phyloP scores from a whole-genome alignment of 768 basidiomycete genomes.

The Crassisporium funariophilum region DNA sequence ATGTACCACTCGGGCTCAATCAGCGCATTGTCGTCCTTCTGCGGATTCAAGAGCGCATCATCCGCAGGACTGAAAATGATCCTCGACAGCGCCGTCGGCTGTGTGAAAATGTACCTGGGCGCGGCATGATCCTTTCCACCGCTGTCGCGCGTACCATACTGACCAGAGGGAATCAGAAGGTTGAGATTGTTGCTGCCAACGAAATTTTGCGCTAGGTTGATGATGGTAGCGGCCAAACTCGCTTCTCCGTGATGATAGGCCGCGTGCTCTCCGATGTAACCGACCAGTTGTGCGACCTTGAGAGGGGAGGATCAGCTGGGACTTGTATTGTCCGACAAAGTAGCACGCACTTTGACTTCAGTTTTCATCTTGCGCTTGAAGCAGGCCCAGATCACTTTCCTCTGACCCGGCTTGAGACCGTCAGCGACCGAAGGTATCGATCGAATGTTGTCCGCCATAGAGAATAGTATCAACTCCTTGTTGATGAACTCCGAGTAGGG shows the following conservation, averaged over 20 bases:
- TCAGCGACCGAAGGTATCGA: conserved; percentile 95
- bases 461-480: conserved; percentile 96
- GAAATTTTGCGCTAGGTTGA: conserved; percentile 91
- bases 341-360: conserved; percentile 75
- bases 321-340: neutral
- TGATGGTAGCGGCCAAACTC: conserved; percentile 85
- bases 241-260: conserved; percentile 97
- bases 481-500: conserved; percentile 96
- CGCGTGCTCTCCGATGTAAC: conserved; percentile 92
- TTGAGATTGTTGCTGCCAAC: conserved; percentile 97
- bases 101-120: conserved; percentile 94
- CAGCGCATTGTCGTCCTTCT: conserved; percentile 79
- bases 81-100: conserved; percentile 72
- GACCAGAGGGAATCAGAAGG: conserved; percentile 83
- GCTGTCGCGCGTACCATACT: conserved; percentile 91
- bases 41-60: conserved; percentile 80
- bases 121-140: conserved; percentile 98
- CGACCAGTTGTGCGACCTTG: conserved; percentile 91
- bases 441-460: conserved; percentile 98
- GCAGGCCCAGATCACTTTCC: conserved; percentile 95
- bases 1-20: conserved; percentile 97
- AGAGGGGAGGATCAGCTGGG: neutral
- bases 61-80: conserved; percentile 81
- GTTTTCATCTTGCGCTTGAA: conserved; percentile 93
- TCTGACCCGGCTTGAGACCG: conserved; percentile 95